Evolutionary conservation across 129 eudicot species (phyloP).

Genomic region (Cynara cardunculus): DNA sequence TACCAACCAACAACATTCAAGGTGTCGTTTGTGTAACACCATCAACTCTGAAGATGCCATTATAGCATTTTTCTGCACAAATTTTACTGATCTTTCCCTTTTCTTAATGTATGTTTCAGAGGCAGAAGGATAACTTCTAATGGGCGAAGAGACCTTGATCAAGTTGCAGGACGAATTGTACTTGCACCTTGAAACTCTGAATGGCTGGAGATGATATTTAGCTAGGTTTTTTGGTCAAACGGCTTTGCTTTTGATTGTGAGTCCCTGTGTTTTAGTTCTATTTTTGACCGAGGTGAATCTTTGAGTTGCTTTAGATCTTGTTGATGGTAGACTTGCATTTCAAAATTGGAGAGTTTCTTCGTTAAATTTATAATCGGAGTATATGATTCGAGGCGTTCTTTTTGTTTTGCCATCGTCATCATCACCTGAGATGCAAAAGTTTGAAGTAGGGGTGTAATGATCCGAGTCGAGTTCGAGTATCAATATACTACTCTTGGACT

Average conservation of each 20-base stretch:
- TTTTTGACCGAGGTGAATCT: background rate
- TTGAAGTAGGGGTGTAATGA: too few species aligned
- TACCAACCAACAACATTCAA: background rate
- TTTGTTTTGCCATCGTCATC: background rate
- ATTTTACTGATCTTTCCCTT: background rate
- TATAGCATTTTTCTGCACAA: background rate
- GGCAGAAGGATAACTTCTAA: conserved; percentile 35
- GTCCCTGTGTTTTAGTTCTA: background rate
- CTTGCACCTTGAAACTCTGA: conserved; percentile 26
- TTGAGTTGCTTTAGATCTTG: background rate
- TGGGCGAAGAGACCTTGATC: conserved; percentile 45
- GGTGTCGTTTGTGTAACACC: background rate
- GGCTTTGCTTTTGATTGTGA: background rate
- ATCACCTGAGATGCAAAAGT: background rate
- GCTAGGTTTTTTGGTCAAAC: conserved; percentile 4
- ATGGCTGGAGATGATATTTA: background rate
- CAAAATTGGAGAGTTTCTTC: background rate
- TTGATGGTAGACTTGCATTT: background rate
- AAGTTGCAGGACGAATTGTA: conserved; percentile 39
- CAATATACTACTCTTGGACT: too few species aligned
- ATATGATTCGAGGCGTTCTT: background rate
- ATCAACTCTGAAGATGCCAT: background rate
- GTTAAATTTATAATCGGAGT: background rate
- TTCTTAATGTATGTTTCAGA: conserved; percentile 10
- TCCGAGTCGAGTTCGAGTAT: too few species aligned